Conservation (phyloP, 257 asterid species). For the Solanum chmielewskii region DNA sequence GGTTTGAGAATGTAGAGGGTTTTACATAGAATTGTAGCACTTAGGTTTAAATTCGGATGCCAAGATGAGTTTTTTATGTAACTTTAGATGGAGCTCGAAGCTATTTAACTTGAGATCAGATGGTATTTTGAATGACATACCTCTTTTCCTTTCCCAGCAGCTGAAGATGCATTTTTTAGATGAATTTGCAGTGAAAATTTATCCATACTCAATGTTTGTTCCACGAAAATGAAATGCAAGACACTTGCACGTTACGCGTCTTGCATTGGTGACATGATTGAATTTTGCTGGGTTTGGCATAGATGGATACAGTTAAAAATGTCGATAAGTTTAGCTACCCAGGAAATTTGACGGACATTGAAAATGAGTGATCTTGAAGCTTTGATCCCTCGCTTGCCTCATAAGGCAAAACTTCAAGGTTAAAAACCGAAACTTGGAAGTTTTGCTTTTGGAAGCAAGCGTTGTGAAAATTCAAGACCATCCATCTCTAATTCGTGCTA, state of each 20-base stretch:
- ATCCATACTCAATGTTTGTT: neutral
- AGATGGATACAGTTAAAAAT: neutral
- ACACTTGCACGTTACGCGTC: neutral
- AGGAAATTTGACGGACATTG: neutral
- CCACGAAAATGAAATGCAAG: neutral
- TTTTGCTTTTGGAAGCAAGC: neutral
- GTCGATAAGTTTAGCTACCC: neutral
- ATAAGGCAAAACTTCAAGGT: neutral
- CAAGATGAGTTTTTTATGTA: neutral
- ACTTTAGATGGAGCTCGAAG: neutral
- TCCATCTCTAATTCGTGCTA: neutral
- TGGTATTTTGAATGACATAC: neutral
- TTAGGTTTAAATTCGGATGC: neutral
- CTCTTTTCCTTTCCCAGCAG: neutral
- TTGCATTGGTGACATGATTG: neutral
- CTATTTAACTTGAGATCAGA: neutral
- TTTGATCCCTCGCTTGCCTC: neutral
- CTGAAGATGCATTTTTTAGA: neutral
- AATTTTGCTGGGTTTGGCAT: neutral
- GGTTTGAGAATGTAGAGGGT: neutral
- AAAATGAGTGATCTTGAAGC: neutral
- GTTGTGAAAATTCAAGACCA: neutral
- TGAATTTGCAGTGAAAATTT: neutral
- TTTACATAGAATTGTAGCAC: neutral
- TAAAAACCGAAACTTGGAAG: neutral